These are phyloP conservation scores for Hanseniaspora pseudoguilliermondii DNA, from an alignment of 805 yeast genomes.

Conservation along the genomic window DNA sequence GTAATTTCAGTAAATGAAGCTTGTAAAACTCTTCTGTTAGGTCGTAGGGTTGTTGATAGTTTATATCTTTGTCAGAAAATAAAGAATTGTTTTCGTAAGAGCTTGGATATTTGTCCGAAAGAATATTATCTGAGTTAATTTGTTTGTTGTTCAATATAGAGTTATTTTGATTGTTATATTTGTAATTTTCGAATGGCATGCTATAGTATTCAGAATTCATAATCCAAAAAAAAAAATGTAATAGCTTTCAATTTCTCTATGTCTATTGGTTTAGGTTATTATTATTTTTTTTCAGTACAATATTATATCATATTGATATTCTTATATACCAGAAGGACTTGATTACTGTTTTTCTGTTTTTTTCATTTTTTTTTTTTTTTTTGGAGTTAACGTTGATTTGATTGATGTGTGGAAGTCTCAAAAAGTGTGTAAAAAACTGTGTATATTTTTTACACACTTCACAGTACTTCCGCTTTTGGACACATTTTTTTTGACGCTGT, in stretches of 20 bases:
- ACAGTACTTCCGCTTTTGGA: not conserved
- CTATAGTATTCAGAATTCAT: not conserved
- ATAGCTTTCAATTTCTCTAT: too few relatives aligned
- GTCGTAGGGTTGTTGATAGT: not conserved
- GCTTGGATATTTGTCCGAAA: not conserved
- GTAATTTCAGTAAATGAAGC: not conserved
- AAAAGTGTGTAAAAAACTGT: not conserved
- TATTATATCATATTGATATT: too few relatives aligned
- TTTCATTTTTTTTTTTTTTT: too few relatives aligned
- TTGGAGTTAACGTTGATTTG: too few relatives aligned
- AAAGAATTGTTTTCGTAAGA: not conserved
- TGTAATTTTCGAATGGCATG: not conserved
- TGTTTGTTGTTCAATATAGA: not conserved
- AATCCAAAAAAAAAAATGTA: not conserved
- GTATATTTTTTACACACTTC: not conserved
- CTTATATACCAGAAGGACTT: too few relatives aligned
- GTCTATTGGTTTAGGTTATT: too few relatives aligned
- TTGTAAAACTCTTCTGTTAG: slow-evolving; percentile 1
- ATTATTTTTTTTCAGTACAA: too few relatives aligned
- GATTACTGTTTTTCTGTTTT: too few relatives aligned
- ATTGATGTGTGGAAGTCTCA: too few relatives aligned
- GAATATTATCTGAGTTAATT: not conserved
- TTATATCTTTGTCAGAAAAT: not conserved
- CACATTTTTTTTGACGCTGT: not conserved
- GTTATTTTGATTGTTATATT: not conserved